A percentile compares a stretch with the other conserved stretches of the same genome.
Conservation (phyloP, 1,139 yeast genomes). For the Zygoascus meyerae region DNA sequence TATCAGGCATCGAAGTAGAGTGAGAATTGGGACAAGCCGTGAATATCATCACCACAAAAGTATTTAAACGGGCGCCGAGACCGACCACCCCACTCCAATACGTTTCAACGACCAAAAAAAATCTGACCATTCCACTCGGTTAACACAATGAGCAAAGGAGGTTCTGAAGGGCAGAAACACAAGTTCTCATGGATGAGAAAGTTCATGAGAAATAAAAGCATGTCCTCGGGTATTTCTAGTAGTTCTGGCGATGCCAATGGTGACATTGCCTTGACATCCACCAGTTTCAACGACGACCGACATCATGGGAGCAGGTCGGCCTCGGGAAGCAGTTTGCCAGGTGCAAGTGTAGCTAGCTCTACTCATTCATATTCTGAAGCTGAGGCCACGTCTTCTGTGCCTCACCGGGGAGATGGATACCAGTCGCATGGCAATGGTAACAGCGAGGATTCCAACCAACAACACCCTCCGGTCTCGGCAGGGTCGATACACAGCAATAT, state of each 20-base stretch:
- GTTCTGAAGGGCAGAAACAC: conserved; percentile 1
- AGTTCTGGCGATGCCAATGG: too few relatives aligned
- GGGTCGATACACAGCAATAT: background rate
- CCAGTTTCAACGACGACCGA: too few relatives aligned
- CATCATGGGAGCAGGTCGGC: too few relatives aligned
- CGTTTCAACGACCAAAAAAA: too few relatives aligned
- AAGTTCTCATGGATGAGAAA: conserved; percentile 10
- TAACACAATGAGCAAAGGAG: background rate
- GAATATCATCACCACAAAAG: too few relatives aligned
- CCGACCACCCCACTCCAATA: too few relatives aligned
- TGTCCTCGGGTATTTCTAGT: background rate
- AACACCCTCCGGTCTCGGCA: background rate
- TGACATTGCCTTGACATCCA: too few relatives aligned
- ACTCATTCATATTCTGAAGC: background rate
- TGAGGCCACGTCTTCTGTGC: background rate
- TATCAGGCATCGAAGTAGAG: too few relatives aligned
- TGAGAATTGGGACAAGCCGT: too few relatives aligned
- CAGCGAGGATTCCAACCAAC: background rate
- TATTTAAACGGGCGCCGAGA: too few relatives aligned
- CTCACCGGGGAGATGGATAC: background rate
- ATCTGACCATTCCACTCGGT: too few relatives aligned
- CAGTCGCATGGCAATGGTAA: background rate
- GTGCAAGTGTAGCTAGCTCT: background rate
- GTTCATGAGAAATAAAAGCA: conserved; percentile 2
- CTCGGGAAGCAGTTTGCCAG: too few relatives aligned